These are phyloP conservation scores for Chimonanthus praecox DNA, from an alignment of 164 flowering plant genomes.

Conservation along the genomic window DNA sequence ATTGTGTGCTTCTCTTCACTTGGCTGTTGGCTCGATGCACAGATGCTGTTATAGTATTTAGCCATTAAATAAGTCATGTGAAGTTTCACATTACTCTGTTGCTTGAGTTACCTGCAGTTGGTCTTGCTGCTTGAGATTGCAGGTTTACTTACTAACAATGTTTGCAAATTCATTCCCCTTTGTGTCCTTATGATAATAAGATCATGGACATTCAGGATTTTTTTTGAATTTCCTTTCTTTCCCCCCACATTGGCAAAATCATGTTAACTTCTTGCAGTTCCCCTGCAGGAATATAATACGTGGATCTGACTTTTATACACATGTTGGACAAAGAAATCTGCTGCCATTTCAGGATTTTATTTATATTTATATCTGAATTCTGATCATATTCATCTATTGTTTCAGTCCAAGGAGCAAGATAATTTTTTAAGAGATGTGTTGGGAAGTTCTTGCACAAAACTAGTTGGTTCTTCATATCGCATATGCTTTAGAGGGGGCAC, in stretches of 20 bases:
- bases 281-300: conserved; percentile 43
- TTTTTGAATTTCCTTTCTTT: not conserved
- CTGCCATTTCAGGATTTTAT: conserved; percentile 18
- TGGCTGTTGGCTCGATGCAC: too few relatives aligned
- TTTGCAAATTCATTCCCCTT: not conserved
- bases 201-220: not conserved
- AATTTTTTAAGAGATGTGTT: not conserved
- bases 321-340: conserved; percentile 29
- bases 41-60: too few relatives aligned
- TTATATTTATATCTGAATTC: not conserved
- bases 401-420: not conserved
- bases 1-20: not conserved
- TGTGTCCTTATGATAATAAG: not conserved
- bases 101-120: not conserved
- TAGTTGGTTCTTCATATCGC: not conserved
- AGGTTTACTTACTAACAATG: not conserved
- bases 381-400: not conserved
- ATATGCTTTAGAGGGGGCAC: not conserved
- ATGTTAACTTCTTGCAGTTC: conserved; percentile 47
- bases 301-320: conserved; percentile 33
- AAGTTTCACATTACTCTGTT: not conserved
- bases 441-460: not conserved
- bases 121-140: not conserved
- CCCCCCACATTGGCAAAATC: conserved; percentile 12
- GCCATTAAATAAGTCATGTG: too few relatives aligned